phyloP scores from a whole-genome alignment of 2,329 filamentous ascomycete species.

The Phialophora expanda region DNA sequence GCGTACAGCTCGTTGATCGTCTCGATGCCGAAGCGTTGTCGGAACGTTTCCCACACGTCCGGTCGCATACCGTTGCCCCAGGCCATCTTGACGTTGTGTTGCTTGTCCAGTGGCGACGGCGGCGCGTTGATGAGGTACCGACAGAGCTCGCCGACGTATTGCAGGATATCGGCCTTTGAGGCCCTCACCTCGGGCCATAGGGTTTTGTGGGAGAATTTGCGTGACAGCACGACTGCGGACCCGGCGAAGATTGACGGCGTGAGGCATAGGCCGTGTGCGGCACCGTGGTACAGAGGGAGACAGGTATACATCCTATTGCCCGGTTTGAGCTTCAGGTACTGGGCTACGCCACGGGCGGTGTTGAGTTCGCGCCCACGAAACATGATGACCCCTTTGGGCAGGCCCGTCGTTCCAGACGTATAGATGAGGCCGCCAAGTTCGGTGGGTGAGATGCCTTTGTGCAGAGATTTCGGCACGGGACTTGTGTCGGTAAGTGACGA shows the following conservation, averaged over 20 bases:
- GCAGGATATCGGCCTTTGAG: conserved; percentile 61
- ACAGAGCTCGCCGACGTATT: conserved; percentile 59
- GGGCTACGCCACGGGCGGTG: conserved; percentile 41
- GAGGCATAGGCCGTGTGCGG: conserved; percentile 60
- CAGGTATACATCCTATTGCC: conserved; percentile 73
- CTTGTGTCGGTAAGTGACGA: conserved; percentile 54
- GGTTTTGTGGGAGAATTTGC: conserved; percentile 42
- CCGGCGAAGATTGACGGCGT: conserved; percentile 60
- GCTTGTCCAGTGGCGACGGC: conserved; percentile 51
- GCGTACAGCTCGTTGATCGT: conserved; percentile 77
- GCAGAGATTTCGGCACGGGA: conserved; percentile 61
- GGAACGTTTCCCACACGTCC: conserved; percentile 58
- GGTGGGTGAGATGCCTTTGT: conserved; percentile 56
- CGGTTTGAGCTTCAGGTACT: conserved; percentile 42
- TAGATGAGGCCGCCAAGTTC: conserved; percentile 72
- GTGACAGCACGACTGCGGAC: conserved; percentile 48
- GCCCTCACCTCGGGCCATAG: conserved; percentile 41
- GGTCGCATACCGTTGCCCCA: conserved; percentile 55
- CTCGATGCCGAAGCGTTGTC: conserved; percentile 46
- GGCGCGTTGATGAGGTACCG: conserved; percentile 55
- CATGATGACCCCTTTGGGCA: conserved; percentile 68
- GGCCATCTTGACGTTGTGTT: conserved; percentile 53
- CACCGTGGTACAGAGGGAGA: conserved; percentile 79
- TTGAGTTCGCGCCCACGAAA: conserved; percentile 39
- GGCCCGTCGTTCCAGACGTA: conserved; percentile 76